Conservation (phyloP, 192 early-diverging fungal species). For the Spizellomyces punctatus region DNA sequence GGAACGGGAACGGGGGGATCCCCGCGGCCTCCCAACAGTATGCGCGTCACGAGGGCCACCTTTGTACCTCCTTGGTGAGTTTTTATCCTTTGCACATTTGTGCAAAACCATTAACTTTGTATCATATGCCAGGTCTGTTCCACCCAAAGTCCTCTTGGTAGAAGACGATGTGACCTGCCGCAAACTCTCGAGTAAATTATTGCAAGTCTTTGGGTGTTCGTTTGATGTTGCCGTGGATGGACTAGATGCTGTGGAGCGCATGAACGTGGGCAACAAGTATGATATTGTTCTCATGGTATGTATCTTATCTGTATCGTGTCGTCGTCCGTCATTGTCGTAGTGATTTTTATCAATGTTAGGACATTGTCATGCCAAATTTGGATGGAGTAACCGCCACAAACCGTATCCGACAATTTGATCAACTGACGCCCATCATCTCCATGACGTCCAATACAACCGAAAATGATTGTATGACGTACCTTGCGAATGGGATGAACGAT, state of each 20-base stretch:
- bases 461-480: conserved; percentile 67
- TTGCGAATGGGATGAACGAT: conserved; percentile 76
- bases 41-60: conserved; percentile 30
- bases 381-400: conserved; percentile 71
- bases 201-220: conserved; percentile 68
- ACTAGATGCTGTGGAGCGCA: conserved; percentile 63
- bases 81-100: background rate
- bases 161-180: conserved; percentile 62
- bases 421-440: conserved; percentile 69
- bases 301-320: background rate
- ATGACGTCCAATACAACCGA: conserved; percentile 75
- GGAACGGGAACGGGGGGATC: background rate
- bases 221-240: conserved; percentile 75
- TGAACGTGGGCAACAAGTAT: conserved; percentile 62
- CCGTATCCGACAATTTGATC: conserved; percentile 73
- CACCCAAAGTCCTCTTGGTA: conserved; percentile 59
- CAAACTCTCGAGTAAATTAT: conserved; percentile 48
- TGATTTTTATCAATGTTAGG: conserved; percentile 31
- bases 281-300: conserved; percentile 72
- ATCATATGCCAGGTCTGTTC: conserved; percentile 5
- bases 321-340: background rate
- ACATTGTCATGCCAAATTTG: conserved; percentile 74
- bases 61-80: conserved; percentile 25
- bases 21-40: conserved; percentile 20
- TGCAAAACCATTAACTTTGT: background rate